A percentile compares a stretch with the other conserved stretches of the same genome.
Conservation (phyloP, 345 rosid genomes). For the Geranium brycei region DNA sequence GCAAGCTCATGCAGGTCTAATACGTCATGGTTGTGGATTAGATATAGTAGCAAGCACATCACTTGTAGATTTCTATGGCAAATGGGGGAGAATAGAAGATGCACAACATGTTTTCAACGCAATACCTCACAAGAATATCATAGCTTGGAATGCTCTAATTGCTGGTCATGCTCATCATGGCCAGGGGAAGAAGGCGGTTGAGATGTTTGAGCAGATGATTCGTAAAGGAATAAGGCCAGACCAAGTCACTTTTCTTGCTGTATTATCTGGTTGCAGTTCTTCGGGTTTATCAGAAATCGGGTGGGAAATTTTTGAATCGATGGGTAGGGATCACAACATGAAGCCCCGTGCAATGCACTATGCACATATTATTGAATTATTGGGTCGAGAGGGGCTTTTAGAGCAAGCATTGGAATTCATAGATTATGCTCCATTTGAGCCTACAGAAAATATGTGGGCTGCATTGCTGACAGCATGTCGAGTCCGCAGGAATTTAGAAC, state of each 20-base stretch:
- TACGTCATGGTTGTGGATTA: slow-evolving; percentile 56
- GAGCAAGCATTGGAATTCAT: slow-evolving; percentile 79
- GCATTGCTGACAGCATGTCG: slow-evolving; percentile 80
- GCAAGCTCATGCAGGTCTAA: slow-evolving; percentile 69
- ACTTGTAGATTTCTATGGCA: slow-evolving; percentile 84
- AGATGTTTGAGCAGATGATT: slow-evolving; percentile 58
- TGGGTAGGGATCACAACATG: slow-evolving; percentile 46
- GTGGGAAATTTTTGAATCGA: slow-evolving; percentile 67
- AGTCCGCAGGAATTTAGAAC: slow-evolving; percentile 52
- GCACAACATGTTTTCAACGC: slow-evolving; percentile 56
- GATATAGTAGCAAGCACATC: slow-evolving; percentile 67
- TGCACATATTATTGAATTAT: slow-evolving; percentile 60
- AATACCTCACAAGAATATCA: slow-evolving; percentile 55
- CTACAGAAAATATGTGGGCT: slow-evolving; percentile 85
- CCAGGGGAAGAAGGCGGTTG: slow-evolving; percentile 52
- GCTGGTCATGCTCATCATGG: slow-evolving; percentile 78
- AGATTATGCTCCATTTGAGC: slow-evolving; percentile 45
- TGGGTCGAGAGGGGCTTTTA: slow-evolving; percentile 66
- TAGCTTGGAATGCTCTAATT: slow-evolving; percentile 83
- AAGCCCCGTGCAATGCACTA: slow-evolving; percentile 85
- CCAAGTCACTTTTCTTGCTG: slow-evolving; percentile 69
- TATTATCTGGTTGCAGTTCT: slow-evolving; percentile 63
- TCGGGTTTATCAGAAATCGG: slow-evolving; percentile 57
- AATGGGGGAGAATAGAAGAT: slow-evolving; percentile 82
- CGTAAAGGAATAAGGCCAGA: slow-evolving; percentile 41